Conservation (phyloP, 2,329 filamentous ascomycete species). For the Pyrenochaeta sp. region DNA sequence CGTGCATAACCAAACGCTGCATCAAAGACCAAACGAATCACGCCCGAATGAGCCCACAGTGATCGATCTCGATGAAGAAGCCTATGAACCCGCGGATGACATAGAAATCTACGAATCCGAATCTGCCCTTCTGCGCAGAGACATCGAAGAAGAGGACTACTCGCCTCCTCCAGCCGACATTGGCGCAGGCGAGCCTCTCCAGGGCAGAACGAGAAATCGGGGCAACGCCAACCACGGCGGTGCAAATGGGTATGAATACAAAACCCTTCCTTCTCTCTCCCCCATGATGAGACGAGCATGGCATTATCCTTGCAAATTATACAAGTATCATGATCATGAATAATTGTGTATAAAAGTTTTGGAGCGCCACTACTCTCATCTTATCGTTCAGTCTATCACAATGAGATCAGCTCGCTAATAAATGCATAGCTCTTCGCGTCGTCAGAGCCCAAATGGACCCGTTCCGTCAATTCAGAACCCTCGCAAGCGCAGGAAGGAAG, state of each 20-base stretch:
- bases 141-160: slow-evolving; percentile 52
- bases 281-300: slow-evolving; percentile 35
- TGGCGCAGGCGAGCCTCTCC: slow-evolving; percentile 30
- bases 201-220: slow-evolving; percentile 34
- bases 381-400: background rate
- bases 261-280: slow-evolving; percentile 12
- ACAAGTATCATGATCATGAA: background rate
- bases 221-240: slow-evolving; percentile 23
- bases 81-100: slow-evolving; percentile 49
- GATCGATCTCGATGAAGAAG: slow-evolving; percentile 48
- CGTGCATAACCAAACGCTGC: slow-evolving; percentile 24
- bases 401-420: slow-evolving; percentile 18
- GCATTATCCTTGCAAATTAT: slow-evolving; percentile 42
- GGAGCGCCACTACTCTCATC: too few relatives aligned
- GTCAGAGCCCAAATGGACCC: slow-evolving; percentile 55
- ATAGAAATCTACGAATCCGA: slow-evolving; percentile 50
- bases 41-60: slow-evolving; percentile 30
- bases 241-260: slow-evolving; percentile 41
- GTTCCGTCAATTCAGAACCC: slow-evolving; percentile 54
- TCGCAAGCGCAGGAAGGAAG: slow-evolving; percentile 59
- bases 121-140: slow-evolving; percentile 33
- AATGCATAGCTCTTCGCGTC: slow-evolving; percentile 38
- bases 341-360: too few relatives aligned
- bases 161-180: slow-evolving; percentile 56
- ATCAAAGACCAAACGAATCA: too few relatives aligned